These are phyloP conservation scores for Lanmaoa rubissima DNA, from an alignment of 768 basidiomycete genomes.

Conservation along the genomic window DNA sequence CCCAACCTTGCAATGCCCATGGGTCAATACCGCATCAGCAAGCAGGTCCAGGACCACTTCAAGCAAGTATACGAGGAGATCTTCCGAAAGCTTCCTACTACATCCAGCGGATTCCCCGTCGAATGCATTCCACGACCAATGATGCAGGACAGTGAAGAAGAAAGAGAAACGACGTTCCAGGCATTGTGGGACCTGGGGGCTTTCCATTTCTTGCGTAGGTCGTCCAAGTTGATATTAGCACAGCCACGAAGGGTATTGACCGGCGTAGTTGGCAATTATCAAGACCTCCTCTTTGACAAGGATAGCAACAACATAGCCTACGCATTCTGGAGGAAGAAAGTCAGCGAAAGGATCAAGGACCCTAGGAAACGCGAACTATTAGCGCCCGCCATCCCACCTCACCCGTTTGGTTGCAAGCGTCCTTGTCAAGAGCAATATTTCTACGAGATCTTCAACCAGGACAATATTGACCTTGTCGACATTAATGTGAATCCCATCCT, in stretches of 20 bases:
- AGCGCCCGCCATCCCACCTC: neutral
- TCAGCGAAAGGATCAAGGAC: neutral
- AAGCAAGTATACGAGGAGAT: constrained; percentile 13
- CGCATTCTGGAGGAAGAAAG: constrained; percentile 13
- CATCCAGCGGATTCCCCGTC: neutral
- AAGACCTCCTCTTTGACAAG: neutral
- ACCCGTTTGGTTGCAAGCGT: neutral
- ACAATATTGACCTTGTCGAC: constrained; percentile 13
- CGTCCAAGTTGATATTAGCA: too few relatives aligned
- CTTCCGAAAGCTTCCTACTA: neutral
- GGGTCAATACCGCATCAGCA: constrained; percentile 8
- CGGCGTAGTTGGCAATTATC: constrained; percentile 6
- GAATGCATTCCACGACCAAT: constrained; percentile 7
- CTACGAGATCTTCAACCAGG: constrained; percentile 1
- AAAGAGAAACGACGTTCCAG: constrained; percentile 7
- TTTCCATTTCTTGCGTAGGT: constrained; percentile 14
- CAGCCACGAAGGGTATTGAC: too few relatives aligned
- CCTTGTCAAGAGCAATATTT: neutral
- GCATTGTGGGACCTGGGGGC: constrained; percentile 7
- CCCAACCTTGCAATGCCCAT: constrained; percentile 15
- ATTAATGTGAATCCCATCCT: constrained; percentile 6
- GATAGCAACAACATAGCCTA: neutral
- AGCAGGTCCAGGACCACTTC: constrained; percentile 10
- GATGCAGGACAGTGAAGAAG: constrained; percentile 9
- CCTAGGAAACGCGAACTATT: neutral